phyloP scores from a whole-genome alignment of 2,329 filamentous ascomycete genomes.

The Rutstroemia sp. region DNA sequence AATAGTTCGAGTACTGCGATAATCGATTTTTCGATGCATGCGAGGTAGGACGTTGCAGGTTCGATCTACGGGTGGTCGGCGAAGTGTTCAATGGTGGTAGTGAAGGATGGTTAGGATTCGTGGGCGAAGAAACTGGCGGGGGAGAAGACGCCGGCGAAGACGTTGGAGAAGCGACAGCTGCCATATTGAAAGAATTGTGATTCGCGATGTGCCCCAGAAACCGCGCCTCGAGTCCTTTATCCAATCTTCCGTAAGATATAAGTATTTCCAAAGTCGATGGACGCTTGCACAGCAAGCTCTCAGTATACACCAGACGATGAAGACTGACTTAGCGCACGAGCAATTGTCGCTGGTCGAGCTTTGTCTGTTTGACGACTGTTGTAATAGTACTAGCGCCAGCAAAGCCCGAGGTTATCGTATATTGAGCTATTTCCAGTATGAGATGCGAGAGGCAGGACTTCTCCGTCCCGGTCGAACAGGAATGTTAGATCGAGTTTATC shows the following conservation, averaged over 20 bases:
- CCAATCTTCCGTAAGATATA: not conserved
- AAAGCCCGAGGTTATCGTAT: not conserved
- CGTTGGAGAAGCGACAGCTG: slow-evolving; percentile 47
- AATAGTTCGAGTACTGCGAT: slow-evolving; percentile 74
- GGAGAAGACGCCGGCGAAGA: slow-evolving; percentile 47
- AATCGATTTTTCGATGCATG: slow-evolving; percentile 74
- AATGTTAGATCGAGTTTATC: not conserved
- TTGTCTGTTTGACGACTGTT: not conserved
- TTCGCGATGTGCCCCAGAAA: slow-evolving; percentile 5
- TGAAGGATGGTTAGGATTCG: slow-evolving; percentile 46
- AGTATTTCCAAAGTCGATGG: slow-evolving; percentile 11
- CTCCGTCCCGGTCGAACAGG: not conserved
- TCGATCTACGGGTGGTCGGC: slow-evolving; percentile 46
- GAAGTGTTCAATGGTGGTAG: slow-evolving; percentile 52
- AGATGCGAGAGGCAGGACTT: not conserved
- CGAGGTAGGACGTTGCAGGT: slow-evolving; percentile 59
- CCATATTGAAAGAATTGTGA: slow-evolving; percentile 20
- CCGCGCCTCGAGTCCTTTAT: not conserved
- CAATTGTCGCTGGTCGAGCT: not conserved
- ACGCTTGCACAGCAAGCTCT: slow-evolving; percentile 27
- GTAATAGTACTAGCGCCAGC: not conserved
- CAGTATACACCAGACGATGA: slow-evolving; percentile 11
- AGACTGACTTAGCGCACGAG: not conserved
- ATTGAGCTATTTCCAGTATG: not conserved
- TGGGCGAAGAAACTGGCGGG: slow-evolving; percentile 37